phyloP scores from a whole-genome alignment of 352 stramenopile species.

The Aphanomyces stellatus region DNA sequence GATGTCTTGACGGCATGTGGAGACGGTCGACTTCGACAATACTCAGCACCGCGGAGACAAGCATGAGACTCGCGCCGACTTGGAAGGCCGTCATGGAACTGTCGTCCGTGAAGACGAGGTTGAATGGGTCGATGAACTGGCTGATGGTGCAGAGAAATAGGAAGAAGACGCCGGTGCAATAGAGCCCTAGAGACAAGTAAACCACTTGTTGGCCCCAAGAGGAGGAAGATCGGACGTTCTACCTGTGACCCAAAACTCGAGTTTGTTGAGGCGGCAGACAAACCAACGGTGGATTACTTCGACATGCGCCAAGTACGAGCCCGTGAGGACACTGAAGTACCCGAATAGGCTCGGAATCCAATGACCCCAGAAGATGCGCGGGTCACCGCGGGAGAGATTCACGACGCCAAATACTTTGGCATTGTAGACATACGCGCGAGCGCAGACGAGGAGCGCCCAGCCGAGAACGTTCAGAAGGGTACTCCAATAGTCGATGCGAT shows the following conservation, averaged over 20 bases:
- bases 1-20: constrained; percentile 74
- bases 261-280: constrained; percentile 55
- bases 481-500: constrained; percentile 77
- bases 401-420: constrained; percentile 64
- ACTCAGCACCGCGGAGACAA: constrained; percentile 57
- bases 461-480: constrained; percentile 50
- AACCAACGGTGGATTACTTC: constrained; percentile 81
- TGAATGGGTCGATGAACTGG: constrained; percentile 79
- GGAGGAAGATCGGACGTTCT: no score
- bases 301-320: constrained; percentile 69
- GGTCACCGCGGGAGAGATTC: constrained; percentile 49
- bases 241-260: constrained; percentile 42
- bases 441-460: constrained; percentile 50
- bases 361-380: constrained; percentile 61
- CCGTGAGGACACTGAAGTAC: constrained; percentile 63
- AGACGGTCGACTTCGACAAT: constrained; percentile 67
- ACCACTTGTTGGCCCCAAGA: no score
- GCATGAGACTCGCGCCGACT: constrained; percentile 51
- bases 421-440: constrained; percentile 47
- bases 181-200: no score
- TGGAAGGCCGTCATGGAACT: constrained; percentile 62
- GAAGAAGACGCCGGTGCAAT: constrained; percentile 47
- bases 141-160: constrained; percentile 75
- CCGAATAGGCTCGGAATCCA: constrained; percentile 79
- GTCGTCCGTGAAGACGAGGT: constrained; percentile 63